Evolutionary conservation across 1,284 basidiomycete genomes (phyloP), one percentile per base, ranked within the genome.

Genomic region (Peniophora sp.): DNA sequence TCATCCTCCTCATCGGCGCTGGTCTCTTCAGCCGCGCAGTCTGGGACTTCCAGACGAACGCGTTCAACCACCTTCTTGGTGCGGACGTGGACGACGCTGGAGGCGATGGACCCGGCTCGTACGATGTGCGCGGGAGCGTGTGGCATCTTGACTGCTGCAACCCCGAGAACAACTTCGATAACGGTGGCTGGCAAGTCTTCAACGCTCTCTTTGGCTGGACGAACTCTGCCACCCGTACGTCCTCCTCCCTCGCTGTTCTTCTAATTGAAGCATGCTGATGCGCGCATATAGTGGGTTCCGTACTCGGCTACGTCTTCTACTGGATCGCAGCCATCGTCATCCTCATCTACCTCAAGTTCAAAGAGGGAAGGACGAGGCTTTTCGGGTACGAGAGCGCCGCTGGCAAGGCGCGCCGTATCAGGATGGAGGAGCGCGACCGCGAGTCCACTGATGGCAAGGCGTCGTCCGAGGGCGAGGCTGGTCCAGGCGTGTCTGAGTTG

Each of bases 101-200:
- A 3, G 91, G 90, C 9, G 78, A 83, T 50, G 92, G 92, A 0
- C 90, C 92, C 0, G 92, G 92, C 3, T 83, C 84, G 3, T 96
- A 80, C 73, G 70, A 80, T 55, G 87, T 93, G 10, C 76, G 76
- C 52, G 86, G 86, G 12, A 90, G 79, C 61, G 88, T 96, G 3
- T 95, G 91, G 92, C 86, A 92, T 64, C 72, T 95, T 48, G 68
- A 88, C 53, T 94, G 90, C 68, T 93, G 92, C 64, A 83, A 81
- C 66, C 81, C 90, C 0, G 76, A 84, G 49, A 70, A 72, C 61
- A 78, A 79, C 54, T 61, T 70, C 54, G 75, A 71, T 58, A 72
- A 67, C 45, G 66, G 74, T 57, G 80, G 84, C 8, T 92, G 88
- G 88, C 70, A 73, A n/a, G 75, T 92, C 56, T 90, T 92, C 64